These are phyloP conservation scores for Periconia sp. DNA, from an alignment of 2,329 filamentous ascomycete species.

Conservation along the genomic window DNA sequence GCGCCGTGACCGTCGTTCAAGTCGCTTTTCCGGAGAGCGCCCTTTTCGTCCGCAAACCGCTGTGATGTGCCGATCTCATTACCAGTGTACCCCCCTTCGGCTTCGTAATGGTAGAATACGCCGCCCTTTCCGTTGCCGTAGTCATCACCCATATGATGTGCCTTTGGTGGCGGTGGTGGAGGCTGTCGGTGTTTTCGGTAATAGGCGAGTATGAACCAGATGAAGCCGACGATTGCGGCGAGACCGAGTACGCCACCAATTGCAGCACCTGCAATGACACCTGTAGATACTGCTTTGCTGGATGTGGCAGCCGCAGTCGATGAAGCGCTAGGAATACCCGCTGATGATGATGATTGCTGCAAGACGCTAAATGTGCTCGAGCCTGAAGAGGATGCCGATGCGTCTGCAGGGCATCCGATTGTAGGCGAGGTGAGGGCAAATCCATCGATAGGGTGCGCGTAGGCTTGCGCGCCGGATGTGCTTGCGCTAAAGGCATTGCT, in stretches of 20 bases:
- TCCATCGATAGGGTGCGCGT: constrained; percentile 36
- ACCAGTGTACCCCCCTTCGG: not conserved
- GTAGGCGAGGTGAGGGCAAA: constrained; percentile 18
- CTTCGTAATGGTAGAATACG: not conserved
- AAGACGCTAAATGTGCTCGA: not conserved
- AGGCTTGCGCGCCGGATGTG: constrained; percentile 22
- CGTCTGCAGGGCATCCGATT: constrained; percentile 18
- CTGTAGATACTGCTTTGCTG: constrained; percentile 13
- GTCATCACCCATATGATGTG: constrained; percentile 14
- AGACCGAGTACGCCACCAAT: constrained; percentile 25
- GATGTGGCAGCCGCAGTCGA: constrained; percentile 2
- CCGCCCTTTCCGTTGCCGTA: constrained; percentile 5
- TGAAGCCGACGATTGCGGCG: constrained; percentile 19
- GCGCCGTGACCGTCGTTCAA: constrained; percentile 3
- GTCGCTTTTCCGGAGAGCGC: not conserved
- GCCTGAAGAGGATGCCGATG: constrained; percentile 3
- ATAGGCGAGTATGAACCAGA: constrained; percentile 19
- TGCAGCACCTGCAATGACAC: constrained; percentile 28
- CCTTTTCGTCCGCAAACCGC: constrained; percentile 3
- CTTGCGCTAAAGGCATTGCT: constrained; percentile 14
- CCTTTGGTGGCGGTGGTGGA: constrained; percentile 8
- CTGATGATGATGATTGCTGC: not conserved
- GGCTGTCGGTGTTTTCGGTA: constrained; percentile 7
- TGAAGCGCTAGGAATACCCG: no score
- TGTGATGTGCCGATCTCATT: constrained; percentile 6